A percentile compares a stretch with the other conserved stretches of the same genome.
phyloP scores from a whole-genome alignment of 2,329 filamentous ascomycete genomes.

The Trichoderma simmonsii region DNA sequence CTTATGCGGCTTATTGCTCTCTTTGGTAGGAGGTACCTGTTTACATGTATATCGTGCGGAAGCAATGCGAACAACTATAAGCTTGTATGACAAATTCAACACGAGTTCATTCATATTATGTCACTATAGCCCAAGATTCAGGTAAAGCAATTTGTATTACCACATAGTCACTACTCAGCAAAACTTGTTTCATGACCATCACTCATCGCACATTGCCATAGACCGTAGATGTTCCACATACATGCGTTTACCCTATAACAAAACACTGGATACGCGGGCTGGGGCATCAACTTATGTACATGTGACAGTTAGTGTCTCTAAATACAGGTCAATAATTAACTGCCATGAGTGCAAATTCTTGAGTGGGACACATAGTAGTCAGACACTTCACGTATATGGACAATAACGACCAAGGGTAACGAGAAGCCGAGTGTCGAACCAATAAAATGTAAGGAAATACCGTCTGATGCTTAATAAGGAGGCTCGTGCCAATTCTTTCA shows the following conservation, averaged over 20 bases:
- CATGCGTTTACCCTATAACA: background rate
- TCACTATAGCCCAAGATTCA: background rate
- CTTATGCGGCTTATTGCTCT: background rate
- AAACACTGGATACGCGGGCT: background rate
- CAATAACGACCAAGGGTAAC: background rate
- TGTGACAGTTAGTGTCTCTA: background rate
- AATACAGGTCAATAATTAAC: background rate
- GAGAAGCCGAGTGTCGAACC: background rate
- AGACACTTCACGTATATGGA: background rate
- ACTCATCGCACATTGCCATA: background rate
- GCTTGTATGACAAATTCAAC: background rate
- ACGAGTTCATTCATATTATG: background rate
- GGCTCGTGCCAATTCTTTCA: background rate
- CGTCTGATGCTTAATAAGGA: background rate
- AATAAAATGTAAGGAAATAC: background rate
- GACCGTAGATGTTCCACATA: background rate
- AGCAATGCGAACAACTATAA: background rate
- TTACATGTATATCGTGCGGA: background rate
- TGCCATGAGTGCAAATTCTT: background rate
- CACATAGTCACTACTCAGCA: background rate
- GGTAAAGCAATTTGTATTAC: background rate
- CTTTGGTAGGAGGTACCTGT: background rate
- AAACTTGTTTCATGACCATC: background rate
- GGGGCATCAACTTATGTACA: background rate
- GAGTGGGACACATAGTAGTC: background rate